Percentiles rank a stretch among this genome's conserved stretches.
Conservation (phyloP, 2,329 filamentous ascomycete genomes). For the Cordyceps militaris region DNA sequence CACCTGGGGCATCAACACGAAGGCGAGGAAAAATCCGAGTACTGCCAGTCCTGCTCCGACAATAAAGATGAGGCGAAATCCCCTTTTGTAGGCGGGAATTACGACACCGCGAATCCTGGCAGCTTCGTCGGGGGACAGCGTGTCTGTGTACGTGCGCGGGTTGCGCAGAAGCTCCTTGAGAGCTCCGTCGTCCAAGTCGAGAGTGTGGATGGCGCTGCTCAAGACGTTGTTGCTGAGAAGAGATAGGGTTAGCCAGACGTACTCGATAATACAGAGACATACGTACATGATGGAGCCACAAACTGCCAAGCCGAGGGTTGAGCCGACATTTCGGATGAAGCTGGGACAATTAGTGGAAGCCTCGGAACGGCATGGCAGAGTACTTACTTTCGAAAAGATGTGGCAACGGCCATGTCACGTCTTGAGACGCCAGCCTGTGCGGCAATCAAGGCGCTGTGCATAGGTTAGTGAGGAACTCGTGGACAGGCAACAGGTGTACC, state of each 20-base stretch:
- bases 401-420: conserved; percentile 36
- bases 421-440: conserved; percentile 50
- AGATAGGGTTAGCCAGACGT: background rate
- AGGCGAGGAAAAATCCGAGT: conserved; percentile 30
- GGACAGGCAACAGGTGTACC: conserved; percentile 13
- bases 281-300: conserved; percentile 30
- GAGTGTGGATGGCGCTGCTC: conserved; percentile 21
- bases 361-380: fast-evolving
- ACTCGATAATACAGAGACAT: background rate
- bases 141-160: conserved; percentile 26
- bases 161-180: conserved; percentile 26
- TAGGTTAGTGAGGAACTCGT: conserved; percentile 2
- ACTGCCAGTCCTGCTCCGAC: conserved; percentile 29
- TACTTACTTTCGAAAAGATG: conserved; percentile 36
- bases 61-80: conserved; percentile 33
- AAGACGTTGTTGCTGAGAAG: conserved; percentile 33
- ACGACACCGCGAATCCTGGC: conserved; percentile 25
- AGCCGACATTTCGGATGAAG: conserved; percentile 34
- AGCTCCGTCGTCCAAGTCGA: conserved; percentile 19
- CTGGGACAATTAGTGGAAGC: conserved; percentile 16
- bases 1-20: conserved; percentile 34
- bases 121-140: conserved; percentile 23
- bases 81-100: conserved; percentile 29
- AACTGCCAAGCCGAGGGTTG: conserved; percentile 19
- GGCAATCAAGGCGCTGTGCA: conserved; percentile 38